Percentiles rank a stretch among this genome's conserved stretches.
These are phyloP conservation scores for Vigna trinervia DNA, from an alignment of 306 rosid species.

Conservation along the genomic window DNA sequence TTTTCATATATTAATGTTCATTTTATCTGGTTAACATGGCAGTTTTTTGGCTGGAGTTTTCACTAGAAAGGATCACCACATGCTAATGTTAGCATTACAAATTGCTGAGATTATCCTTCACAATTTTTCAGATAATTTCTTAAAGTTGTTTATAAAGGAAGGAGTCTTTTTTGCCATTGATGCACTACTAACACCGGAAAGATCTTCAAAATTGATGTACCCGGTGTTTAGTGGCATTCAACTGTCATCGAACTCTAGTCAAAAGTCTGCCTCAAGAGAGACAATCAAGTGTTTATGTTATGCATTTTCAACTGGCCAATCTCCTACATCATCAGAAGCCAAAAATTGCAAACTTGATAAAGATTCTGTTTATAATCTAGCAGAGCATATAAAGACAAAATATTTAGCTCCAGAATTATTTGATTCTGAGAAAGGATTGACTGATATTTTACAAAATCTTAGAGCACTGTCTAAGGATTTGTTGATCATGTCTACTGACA, in stretches of 20 bases:
- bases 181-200: constrained; percentile 73
- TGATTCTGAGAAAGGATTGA: constrained; percentile 70
- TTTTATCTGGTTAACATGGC: constrained; percentile 50
- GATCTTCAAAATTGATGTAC: constrained; percentile 63
- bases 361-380: constrained; percentile 79
- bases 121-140: constrained; percentile 70
- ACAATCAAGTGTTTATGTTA: constrained; percentile 76
- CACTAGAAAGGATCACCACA: constrained; percentile 91
- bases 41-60: constrained; percentile 95
- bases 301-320: constrained; percentile 67
- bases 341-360: constrained; percentile 82
- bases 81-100: constrained; percentile 75
- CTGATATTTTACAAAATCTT: constrained; percentile 87
- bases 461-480: constrained; percentile 67
- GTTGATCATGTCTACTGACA: constrained; percentile 46
- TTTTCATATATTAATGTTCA: constrained; percentile 37
- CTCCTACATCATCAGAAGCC: constrained; percentile 57
- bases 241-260: constrained; percentile 60
- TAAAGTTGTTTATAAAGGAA: constrained; percentile 83
- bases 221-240: constrained; percentile 62
- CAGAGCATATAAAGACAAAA: constrained; percentile 65
- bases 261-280: constrained; percentile 66
- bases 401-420: constrained; percentile 72
- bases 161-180: constrained; percentile 92
- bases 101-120: constrained; percentile 84